phyloP scores from a whole-genome alignment of 2,329 filamentous ascomycete species.

The Cercospora citrullina region DNA sequence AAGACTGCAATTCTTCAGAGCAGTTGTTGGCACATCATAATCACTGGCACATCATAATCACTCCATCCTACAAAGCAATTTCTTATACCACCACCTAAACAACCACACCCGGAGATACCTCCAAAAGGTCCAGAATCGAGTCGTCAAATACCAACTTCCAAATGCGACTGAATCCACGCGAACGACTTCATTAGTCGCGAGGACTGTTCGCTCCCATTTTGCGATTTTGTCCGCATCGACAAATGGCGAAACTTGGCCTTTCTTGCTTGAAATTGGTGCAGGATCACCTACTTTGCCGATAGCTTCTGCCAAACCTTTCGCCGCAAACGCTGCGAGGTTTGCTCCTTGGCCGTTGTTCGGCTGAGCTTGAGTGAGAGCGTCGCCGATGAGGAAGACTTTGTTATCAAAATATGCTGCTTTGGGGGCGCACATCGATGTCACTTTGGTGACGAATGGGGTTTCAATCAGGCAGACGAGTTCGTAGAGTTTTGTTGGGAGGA shows the following conservation, averaged over 20 bases:
- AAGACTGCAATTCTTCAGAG: too few relatives aligned
- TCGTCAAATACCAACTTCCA: slow-evolving; percentile 17
- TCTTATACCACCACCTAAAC: neutral
- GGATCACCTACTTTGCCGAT: slow-evolving; percentile 16
- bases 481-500: slow-evolving; percentile 30
- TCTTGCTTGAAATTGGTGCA: slow-evolving; percentile 2
- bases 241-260: slow-evolving; percentile 4
- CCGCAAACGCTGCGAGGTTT: slow-evolving; percentile 31
- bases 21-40: too few relatives aligned
- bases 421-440: slow-evolving; percentile 30
- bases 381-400: slow-evolving; percentile 36
- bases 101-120: neutral
- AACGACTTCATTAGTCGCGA: slow-evolving; percentile 13
- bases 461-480: slow-evolving; percentile 32
- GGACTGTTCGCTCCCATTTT: slow-evolving; percentile 27
- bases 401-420: slow-evolving; percentile 31
- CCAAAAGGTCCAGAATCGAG: neutral
- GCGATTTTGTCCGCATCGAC: slow-evolving; percentile 13
- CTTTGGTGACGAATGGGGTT: slow-evolving; percentile 35
- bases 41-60: too few relatives aligned
- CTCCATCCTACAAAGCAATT: neutral
- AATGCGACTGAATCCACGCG: slow-evolving; percentile 21
- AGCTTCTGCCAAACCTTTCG: slow-evolving; percentile 31
- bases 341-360: slow-evolving; percentile 35
- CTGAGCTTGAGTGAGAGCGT: slow-evolving; percentile 34